phyloP scores from a whole-genome alignment of 2,329 filamentous ascomycete species.

The Rhexocercosporidium sp. region DNA sequence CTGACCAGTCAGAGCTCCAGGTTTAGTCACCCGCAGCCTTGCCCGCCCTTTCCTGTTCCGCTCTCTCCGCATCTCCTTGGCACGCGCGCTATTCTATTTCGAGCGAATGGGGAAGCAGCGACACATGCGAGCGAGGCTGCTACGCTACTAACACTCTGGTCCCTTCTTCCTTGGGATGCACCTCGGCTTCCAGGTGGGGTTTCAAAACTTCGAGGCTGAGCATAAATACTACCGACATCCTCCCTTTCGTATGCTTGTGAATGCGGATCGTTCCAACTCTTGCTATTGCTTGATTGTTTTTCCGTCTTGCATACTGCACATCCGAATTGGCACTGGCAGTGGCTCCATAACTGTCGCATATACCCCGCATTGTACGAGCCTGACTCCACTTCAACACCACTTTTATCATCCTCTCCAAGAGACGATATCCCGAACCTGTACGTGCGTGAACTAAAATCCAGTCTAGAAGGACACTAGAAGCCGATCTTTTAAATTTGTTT shows the following conservation, averaged over 20 bases:
- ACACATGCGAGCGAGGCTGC: slow-evolving; percentile 3
- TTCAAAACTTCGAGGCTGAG: not conserved
- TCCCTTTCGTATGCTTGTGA: not conserved
- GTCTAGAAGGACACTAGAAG: no score
- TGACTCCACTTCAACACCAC: not conserved
- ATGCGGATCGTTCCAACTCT: not conserved
- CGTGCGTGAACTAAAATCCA: no score
- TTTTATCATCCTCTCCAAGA: not conserved
- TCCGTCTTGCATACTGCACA: not conserved
- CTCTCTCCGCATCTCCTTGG: slow-evolving; percentile 3
- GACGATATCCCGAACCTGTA: no score
- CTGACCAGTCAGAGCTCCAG: slow-evolving; percentile 8
- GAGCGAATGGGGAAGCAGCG: not conserved
- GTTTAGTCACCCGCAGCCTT: slow-evolving; percentile 19
- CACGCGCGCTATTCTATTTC: not conserved
- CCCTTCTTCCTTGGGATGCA: not conserved
- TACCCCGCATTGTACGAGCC: not conserved
- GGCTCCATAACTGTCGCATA: not conserved
- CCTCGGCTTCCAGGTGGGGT: not conserved
- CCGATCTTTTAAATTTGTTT: no score
- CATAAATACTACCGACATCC: slow-evolving; percentile 1
- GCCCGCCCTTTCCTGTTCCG: not conserved
- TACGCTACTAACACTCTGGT: not conserved
- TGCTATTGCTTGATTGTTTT: not conserved
- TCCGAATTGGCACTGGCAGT: not conserved